Conservation (phyloP, 306 rosid genomes). For the Lotus japonicus region DNA sequence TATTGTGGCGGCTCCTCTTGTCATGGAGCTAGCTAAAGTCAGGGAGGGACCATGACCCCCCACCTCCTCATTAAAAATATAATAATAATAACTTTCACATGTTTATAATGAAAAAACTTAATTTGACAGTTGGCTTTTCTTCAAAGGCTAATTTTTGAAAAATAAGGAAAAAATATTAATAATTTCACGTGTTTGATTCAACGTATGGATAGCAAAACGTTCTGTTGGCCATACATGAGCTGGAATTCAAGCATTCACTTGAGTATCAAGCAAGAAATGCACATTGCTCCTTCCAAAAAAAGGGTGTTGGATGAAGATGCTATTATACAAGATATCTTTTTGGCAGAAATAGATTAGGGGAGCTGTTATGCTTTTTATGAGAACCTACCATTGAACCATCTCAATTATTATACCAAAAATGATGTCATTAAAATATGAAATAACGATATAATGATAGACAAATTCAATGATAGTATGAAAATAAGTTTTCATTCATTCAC, state of each 20-base stretch:
- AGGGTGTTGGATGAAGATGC: too few species aligned
- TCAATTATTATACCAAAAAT: too few species aligned
- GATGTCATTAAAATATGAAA: neutral
- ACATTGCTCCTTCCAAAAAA: neutral
- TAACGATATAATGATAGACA: neutral
- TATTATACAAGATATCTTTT: too few species aligned
- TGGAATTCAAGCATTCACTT: neutral
- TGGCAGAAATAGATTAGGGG: neutral
- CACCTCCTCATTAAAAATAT: neutral
- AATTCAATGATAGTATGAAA: neutral
- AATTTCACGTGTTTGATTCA: too few species aligned
- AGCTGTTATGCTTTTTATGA: neutral
- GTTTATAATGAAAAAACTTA: neutral
- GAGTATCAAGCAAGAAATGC: constrained; percentile 21
- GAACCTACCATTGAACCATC: too few species aligned
- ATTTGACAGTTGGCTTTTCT: neutral
- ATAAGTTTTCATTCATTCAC: too few species aligned
- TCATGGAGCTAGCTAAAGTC: neutral
- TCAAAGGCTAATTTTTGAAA: neutral
- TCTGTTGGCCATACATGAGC: neutral
- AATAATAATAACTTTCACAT: neutral
- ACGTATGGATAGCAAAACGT: neutral
- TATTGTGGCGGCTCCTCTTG: neutral
- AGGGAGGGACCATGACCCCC: neutral
- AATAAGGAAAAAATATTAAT: too few species aligned